Percentiles rank a stretch among this genome's conserved stretches.
Conservation (phyloP, 208 protist species). For the Phytomonas sp. region DNA sequence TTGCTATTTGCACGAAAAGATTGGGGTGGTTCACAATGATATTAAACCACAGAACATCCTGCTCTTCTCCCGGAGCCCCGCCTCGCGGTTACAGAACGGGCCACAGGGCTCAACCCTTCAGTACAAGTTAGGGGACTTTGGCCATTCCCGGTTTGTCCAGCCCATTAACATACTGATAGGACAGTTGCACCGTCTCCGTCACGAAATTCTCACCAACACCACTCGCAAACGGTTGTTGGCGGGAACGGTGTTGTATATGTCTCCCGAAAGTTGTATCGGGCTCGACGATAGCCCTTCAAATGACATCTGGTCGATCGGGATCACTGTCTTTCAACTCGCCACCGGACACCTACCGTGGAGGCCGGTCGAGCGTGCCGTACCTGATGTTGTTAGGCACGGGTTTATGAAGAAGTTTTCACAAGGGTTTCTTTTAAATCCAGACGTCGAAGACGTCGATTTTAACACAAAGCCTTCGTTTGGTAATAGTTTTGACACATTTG, state of each 20-base stretch:
- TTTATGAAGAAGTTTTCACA: conserved; percentile 38
- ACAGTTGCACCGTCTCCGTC: not conserved
- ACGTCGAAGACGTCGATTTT: not conserved
- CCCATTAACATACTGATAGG: conserved; percentile 7
- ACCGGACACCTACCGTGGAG: conserved; percentile 65
- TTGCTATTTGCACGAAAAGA: conserved; percentile 45
- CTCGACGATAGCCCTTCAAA: conserved; percentile 36
- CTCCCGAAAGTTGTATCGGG: conserved; percentile 67
- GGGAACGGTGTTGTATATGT: conserved; percentile 71
- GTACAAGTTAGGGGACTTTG: conserved; percentile 65
- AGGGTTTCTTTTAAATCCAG: not conserved
- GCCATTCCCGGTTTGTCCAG: conserved; percentile 8
- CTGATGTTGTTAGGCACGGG: conserved; percentile 55
- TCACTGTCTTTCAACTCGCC: conserved; percentile 62
- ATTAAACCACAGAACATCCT: conserved; percentile 83
- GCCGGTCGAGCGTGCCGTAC: conserved; percentile 39
- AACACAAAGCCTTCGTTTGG: not conserved
- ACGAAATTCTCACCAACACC: not conserved
- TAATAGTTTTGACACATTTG: conserved; percentile 26
- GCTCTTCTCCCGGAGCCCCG: conserved; percentile 11
- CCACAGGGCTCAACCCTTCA: not conserved
- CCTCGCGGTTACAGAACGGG: not conserved
- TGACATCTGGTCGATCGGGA: conserved; percentile 79
- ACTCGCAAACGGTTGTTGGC: not conserved
- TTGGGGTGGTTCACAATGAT: conserved; percentile 64